A percentile compares a stretch with the other conserved stretches of the same genome.
These are phyloP conservation scores for Symmetrospora coprosmae DNA, from an alignment of 768 basidiomycete genomes.

Conservation along the genomic window DNA sequence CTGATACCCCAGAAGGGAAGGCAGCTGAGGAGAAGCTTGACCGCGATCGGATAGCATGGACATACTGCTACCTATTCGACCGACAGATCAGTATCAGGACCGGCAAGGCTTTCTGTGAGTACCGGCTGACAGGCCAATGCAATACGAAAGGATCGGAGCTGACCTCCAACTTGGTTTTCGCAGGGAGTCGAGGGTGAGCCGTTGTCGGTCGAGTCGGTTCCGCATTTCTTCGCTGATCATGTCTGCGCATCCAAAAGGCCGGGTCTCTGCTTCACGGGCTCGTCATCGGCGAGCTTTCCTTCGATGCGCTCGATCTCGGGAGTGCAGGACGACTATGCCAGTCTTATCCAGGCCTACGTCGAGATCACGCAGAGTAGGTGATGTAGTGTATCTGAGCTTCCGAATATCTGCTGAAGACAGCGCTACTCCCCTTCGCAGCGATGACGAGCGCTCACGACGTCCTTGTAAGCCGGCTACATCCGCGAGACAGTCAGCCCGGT, in stretches of 20 bases:
- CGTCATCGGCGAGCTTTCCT: constrained; percentile 25
- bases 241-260: constrained; percentile 26
- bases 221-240: too few species aligned
- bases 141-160: too few species aligned
- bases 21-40: constrained; percentile 19
- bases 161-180: too few species aligned
- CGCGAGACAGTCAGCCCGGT: too few species aligned
- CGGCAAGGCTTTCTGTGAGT: constrained; percentile 32
- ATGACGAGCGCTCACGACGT: constrained; percentile 29
- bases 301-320: constrained; percentile 22
- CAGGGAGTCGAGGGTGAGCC: too few species aligned
- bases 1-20: constrained; percentile 6
- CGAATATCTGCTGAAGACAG: too few species aligned
- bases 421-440: too few species aligned
- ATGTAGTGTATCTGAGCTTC: constrained; percentile 25
- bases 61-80: constrained; percentile 27
- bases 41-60: constrained; percentile 29
- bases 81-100: constrained; percentile 27
- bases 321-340: constrained; percentile 27
- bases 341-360: constrained; percentile 25
- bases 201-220: too few species aligned
- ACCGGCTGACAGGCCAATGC: too few species aligned
- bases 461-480: background rate
- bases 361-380: constrained; percentile 17
- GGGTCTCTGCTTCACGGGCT: constrained; percentile 22